These are phyloP conservation scores for Chytriomyces confervae DNA, from an alignment of 192 early-diverging fungal genomes.

Conservation along the genomic window DNA sequence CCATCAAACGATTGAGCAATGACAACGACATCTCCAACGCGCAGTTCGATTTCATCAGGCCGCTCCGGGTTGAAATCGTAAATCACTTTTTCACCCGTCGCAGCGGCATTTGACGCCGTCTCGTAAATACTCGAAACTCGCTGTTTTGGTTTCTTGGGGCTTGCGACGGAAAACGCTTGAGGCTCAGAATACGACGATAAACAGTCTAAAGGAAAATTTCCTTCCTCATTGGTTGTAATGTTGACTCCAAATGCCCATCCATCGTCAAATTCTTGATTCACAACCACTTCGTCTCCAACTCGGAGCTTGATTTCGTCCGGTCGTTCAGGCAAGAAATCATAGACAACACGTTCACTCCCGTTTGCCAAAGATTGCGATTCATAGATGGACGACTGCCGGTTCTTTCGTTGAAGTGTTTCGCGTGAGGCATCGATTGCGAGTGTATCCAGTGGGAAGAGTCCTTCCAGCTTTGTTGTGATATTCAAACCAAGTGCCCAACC, in stretches of 20 bases:
- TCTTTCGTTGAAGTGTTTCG: not conserved
- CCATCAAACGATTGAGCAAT: constrained; percentile 24
- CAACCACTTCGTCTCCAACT: not conserved
- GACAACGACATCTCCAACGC: constrained; percentile 24
- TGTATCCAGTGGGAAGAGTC: constrained; percentile 17
- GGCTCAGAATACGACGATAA: not conserved
- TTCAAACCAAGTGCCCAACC: constrained; percentile 24
- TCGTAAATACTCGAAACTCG: not conserved
- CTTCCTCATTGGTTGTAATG: not conserved
- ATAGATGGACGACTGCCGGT: not conserved
- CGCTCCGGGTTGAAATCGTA: constrained; percentile 26
- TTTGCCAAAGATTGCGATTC: no score
- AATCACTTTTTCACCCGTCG: constrained; percentile 8
- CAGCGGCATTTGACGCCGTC: not conserved
- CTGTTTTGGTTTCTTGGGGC: not conserved
- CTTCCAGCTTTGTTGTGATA: constrained; percentile 7
- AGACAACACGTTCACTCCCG: not conserved
- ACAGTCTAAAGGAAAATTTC: not conserved
- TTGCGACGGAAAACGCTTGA: not conserved
- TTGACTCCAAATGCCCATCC: not conserved
- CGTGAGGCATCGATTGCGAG: not conserved
- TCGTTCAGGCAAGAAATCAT: not conserved
- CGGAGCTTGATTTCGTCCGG: not conserved
- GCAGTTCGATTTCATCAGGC: constrained; percentile 35
- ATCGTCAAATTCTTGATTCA: not conserved